These are phyloP conservation scores for Rosa multiflora DNA, from an alignment of 306 rosid species.

Conservation along the genomic window DNA sequence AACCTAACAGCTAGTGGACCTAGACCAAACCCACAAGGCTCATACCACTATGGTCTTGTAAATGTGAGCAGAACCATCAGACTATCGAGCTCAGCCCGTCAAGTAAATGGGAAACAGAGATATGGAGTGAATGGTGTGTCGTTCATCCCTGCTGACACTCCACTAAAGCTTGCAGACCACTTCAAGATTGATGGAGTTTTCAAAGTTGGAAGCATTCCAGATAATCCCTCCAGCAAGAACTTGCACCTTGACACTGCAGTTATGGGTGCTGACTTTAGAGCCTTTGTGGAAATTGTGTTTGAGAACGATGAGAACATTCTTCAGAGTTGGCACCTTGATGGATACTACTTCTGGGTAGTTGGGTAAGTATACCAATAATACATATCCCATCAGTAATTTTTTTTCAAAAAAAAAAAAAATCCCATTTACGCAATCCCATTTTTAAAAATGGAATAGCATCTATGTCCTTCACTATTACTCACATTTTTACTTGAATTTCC, in stretches of 20 bases:
- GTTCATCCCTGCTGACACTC: slow-evolving; percentile 66
- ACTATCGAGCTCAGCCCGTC: slow-evolving; percentile 68
- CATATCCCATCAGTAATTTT: neutral
- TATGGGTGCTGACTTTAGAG: slow-evolving; percentile 78
- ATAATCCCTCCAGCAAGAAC: slow-evolving; percentile 43
- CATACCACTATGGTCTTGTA: slow-evolving; percentile 82
- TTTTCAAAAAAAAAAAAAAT: neutral
- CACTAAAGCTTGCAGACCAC: slow-evolving; percentile 85
- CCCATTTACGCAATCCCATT: neutral
- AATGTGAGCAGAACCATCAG: slow-evolving; percentile 64
- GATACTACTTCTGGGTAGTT: slow-evolving; percentile 91
- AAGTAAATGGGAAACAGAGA: slow-evolving; percentile 68
- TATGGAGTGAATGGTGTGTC: slow-evolving; percentile 84
- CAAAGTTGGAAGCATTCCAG: slow-evolving; percentile 70
- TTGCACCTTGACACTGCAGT: slow-evolving; percentile 81
- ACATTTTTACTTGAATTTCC: slow-evolving; percentile 24
- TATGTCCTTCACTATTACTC: neutral
- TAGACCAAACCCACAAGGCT: slow-evolving; percentile 95
- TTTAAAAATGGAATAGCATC: neutral
- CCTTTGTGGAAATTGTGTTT: slow-evolving; percentile 80
- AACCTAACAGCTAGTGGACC: slow-evolving; percentile 96
- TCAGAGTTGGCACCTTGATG: slow-evolving; percentile 87
- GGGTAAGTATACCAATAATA: slow-evolving; percentile 52
- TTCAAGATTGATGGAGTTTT: slow-evolving; percentile 76
- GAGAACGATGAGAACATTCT: slow-evolving; percentile 67